Evolutionary conservation across 176 grass and related monocot species (phyloP), one percentile per base, ranked within the genome.

Genomic region (Hsuehochloa calcarea): DNA sequence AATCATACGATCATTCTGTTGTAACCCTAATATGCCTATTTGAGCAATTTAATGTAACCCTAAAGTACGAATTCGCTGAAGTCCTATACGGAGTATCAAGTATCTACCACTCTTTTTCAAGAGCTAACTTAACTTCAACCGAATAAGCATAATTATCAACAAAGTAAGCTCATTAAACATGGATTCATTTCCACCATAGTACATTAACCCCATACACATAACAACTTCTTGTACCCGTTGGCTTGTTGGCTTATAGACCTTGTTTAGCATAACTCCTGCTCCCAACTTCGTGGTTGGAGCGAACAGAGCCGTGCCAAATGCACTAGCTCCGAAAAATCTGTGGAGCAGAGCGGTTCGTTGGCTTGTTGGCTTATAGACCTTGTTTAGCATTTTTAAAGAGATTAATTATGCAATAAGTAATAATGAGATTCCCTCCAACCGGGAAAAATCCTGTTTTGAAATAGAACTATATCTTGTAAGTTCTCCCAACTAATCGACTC

Each of bases 121-220:
- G 62, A 80, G 51, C 31, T 84, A 80, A 75, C 67, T 72, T 84
- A 62, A 78, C 66, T 79, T 73, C 69, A 75, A n/a, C 41, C 0
- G 3, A 49, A 23, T 84, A 86, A 51, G 63, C 51, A 46, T 84
- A 80, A 75, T 52, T 75, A 87, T 76, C 60, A 75, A 70, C 75
- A 61, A 84, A 84, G 85, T 79, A 49, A 87, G 25, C 52, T 83
- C 80, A 87, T 90, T 87, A 86, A 86, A 86, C 74, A 83, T 74
- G 75, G 75, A 80, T 72, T 69, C 62, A 47, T 84, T 87, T 87
- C 82, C 84, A 87, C 85, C 78, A 84, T 80, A 75, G 85, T 87
- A 87, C 89, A 87, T 67, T 63, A 86, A 86, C 89, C 84, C 80
- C 75, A 87, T 85, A 87, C 75, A 91, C 75, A 87, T 70, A 75